Evolutionary conservation across 495 filamentous ascomycete genomes (phyloP).

Genomic region (Cudoniella acicularis): DNA sequence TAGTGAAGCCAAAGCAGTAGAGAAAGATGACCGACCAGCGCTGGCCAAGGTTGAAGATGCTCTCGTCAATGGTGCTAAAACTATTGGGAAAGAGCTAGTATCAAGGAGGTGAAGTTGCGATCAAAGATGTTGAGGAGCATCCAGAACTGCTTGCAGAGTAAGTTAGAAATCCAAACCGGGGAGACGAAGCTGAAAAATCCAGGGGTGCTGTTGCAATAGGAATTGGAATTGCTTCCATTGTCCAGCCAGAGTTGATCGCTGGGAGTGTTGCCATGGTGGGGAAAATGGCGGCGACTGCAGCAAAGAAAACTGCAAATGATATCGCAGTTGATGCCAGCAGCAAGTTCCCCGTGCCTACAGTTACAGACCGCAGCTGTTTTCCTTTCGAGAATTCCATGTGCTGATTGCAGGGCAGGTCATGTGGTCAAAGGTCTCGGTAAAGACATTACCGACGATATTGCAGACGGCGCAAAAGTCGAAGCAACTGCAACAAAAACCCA

Average conservation of each 20-base stretch:
- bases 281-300: constrained; percentile 44
- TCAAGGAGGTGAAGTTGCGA: constrained; percentile 7
- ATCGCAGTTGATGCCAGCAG: constrained; percentile 5
- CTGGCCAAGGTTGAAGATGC: constrained; percentile 5
- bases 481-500: no score
- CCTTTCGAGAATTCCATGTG: not conserved
- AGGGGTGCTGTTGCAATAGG: constrained; percentile 14
- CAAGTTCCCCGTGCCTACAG: not conserved
- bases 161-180: not conserved
- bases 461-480: not conserved
- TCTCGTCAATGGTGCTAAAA: not conserved
- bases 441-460: not conserved
- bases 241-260: constrained; percentile 40
- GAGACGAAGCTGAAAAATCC: not conserved
- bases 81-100: constrained; percentile 9
- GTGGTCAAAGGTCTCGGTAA: not conserved
- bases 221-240: constrained; percentile 15
- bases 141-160: constrained; percentile 22
- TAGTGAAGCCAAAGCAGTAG: not conserved
- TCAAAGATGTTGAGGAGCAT: constrained; percentile 9
- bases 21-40: not conserved
- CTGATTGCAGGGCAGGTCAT: not conserved
- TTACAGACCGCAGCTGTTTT: no score
- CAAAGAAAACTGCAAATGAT: constrained; percentile 5
- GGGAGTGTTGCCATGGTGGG: constrained; percentile 66